Percentiles rank a stretch among this genome's conserved stretches.
Evolutionary conservation across 768 basidiomycete genomes (phyloP).

Genomic region (Neoboletus brunneissimus): DNA sequence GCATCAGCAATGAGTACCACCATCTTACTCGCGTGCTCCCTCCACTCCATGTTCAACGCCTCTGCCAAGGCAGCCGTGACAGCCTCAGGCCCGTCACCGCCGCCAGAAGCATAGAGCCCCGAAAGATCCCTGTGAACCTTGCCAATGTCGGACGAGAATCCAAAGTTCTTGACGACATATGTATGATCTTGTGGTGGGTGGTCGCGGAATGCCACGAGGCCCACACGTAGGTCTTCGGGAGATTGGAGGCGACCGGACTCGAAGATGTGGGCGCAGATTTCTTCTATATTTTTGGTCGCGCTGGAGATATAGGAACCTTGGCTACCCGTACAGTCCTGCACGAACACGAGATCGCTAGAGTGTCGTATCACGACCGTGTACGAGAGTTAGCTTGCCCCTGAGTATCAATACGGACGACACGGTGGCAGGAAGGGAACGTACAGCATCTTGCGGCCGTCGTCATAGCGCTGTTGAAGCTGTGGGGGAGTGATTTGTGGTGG

Average conservation of each 20-base stretch:
- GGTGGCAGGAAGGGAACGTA: constrained; percentile 37
- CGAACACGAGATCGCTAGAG: constrained; percentile 85
- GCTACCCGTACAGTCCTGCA: constrained; percentile 93
- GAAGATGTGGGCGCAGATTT: constrained; percentile 92
- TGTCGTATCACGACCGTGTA: neutral
- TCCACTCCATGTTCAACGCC: constrained; percentile 88
- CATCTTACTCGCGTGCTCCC: constrained; percentile 88
- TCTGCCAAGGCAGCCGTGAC: constrained; percentile 92
- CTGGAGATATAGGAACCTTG: constrained; percentile 90
- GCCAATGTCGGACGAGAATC: constrained; percentile 88
- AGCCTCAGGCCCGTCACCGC: constrained; percentile 95
- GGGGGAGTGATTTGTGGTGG: constrained; percentile 33
- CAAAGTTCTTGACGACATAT: constrained; percentile 90
- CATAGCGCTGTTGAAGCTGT: constrained; percentile 35
- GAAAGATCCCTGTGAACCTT: constrained; percentile 84
- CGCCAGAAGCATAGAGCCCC: constrained; percentile 82
- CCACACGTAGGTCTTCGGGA: constrained; percentile 85
- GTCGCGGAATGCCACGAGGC: constrained; percentile 92
- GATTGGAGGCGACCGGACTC: constrained; percentile 89
- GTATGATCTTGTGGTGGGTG: constrained; percentile 97
- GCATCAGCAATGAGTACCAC: constrained; percentile 96
- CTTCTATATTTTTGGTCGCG: constrained; percentile 93
- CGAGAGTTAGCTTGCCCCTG: constrained; percentile 18
- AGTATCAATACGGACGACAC: neutral
- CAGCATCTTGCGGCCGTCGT: constrained; percentile 68